Percentiles rank a stretch among this genome's conserved stretches.
These are phyloP conservation scores for Boechera stricta DNA, from an alignment of 345 rosid species.

Conservation along the genomic window DNA sequence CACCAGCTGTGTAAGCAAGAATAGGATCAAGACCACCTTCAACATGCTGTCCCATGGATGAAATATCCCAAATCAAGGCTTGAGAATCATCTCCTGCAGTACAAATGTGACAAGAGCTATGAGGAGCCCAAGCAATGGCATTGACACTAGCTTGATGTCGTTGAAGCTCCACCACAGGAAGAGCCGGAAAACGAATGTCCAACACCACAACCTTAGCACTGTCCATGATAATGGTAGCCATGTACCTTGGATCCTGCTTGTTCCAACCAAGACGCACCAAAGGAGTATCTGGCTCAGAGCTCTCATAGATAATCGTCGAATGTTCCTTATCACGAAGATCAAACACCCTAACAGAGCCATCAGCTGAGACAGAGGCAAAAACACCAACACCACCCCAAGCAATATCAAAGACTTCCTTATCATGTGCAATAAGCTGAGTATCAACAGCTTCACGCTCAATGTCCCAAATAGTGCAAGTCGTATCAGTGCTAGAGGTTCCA, in stretches of 20 bases:
- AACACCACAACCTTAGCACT: conserved; percentile 90
- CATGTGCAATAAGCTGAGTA: conserved; percentile 95
- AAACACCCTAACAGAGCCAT: conserved; percentile 89
- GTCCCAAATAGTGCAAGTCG: conserved; percentile 97
- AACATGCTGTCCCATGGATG: conserved; percentile 94
- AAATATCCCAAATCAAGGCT: conserved; percentile 96
- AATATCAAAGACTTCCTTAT: conserved; percentile 94
- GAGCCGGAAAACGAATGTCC: conserved; percentile 91
- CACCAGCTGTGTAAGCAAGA: conserved; percentile 93
- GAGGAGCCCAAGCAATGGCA: conserved; percentile 99
- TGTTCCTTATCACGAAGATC: conserved; percentile 92
- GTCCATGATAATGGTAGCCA: conserved; percentile 98
- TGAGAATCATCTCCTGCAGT: conserved; percentile 97
- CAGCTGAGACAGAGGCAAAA: conserved; percentile 92
- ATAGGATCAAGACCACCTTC: conserved; percentile 97
- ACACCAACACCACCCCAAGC: conserved; percentile 99
- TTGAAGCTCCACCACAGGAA: conserved; percentile 93
- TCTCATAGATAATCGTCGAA: conserved; percentile 89
- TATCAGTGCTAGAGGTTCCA: conserved; percentile 91
- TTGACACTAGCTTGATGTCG: conserved; percentile 89
- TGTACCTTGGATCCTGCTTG: conserved; percentile 96
- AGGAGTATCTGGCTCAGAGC: conserved; percentile 93
- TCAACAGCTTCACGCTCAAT: conserved; percentile 85
- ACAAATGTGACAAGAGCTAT: conserved; percentile 93
- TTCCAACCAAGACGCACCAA: conserved; percentile 96